Evolutionary conservation across 805 yeast species (phyloP).

Genomic region (Isabelozyma pseudorhagii): DNA sequence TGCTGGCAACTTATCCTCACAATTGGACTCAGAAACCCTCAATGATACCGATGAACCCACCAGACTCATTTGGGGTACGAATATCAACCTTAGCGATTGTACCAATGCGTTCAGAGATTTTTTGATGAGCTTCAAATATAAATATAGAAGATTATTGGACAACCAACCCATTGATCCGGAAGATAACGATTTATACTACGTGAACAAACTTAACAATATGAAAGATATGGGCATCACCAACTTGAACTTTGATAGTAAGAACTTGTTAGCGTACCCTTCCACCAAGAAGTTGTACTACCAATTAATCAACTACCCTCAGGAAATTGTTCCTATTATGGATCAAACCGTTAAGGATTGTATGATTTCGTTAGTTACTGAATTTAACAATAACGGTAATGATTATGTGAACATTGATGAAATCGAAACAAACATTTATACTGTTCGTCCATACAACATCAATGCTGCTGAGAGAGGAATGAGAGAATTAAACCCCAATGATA

Average conservation of each 20-base stretch:
- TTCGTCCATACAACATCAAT: constrained; percentile 83
- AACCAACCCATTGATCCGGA: constrained; percentile 37
- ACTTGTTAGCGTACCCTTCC: constrained; percentile 70
- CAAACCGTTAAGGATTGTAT: constrained; percentile 89
- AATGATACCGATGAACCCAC: constrained; percentile 59
- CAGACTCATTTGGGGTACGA: constrained; percentile 97
- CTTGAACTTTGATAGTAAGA: constrained; percentile 78
- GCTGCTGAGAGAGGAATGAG: constrained; percentile 74
- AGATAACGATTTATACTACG: constrained; percentile 74
- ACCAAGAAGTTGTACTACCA: constrained; percentile 82
- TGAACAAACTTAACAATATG: constrained; percentile 71
- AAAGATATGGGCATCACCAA: constrained; percentile 75
- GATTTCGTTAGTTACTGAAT: constrained; percentile 55
- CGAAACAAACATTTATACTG: constrained; percentile 79
- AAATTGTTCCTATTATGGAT: constrained; percentile 96
- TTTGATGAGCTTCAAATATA: constrained; percentile 76
- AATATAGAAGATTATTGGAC: constrained; percentile 59
- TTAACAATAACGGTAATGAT: constrained; percentile 12
- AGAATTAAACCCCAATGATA: constrained; percentile 89
- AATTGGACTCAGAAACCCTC: constrained; percentile 23
- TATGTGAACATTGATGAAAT: constrained; percentile 57
- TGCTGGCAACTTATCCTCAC: constrained; percentile 17
- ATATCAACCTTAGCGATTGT: constrained; percentile 88
- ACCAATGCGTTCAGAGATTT: constrained; percentile 77
- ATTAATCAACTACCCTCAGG: constrained; percentile 90